Conservation (phyloP, 1,284 basidiomycete genomes). For the Ganoderma meredithae region DNA sequence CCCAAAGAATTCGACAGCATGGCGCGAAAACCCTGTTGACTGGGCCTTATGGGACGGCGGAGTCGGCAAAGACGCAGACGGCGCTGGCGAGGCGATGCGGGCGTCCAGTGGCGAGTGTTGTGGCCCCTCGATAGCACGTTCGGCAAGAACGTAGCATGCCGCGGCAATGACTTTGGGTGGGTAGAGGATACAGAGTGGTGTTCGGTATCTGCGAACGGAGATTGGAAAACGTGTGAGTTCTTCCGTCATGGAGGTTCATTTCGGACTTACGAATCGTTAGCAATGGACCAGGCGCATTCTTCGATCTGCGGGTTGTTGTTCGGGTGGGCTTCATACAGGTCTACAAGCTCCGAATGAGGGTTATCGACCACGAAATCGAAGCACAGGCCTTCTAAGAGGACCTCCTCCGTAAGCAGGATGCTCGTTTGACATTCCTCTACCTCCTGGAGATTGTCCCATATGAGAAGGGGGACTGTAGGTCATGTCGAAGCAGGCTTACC, state of each 20-base stretch:
- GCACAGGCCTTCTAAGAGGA: slow-evolving; percentile 86
- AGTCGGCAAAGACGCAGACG: slow-evolving; percentile 41
- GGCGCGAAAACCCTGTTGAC: slow-evolving; percentile 72
- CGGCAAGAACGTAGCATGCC: slow-evolving; percentile 77
- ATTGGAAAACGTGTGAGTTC: not conserved
- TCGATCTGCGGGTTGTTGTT: slow-evolving; percentile 57
- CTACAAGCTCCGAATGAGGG: slow-evolving; percentile 80
- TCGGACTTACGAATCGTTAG: slow-evolving; percentile 80
- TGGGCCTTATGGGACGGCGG: slow-evolving; percentile 78
- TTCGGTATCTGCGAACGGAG: slow-evolving; percentile 64
- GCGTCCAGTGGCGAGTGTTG: slow-evolving; percentile 76
- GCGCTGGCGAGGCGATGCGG: slow-evolving; percentile 48
- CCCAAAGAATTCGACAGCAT: slow-evolving; percentile 69
- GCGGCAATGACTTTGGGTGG: slow-evolving; percentile 72
- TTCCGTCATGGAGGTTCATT: not conserved
- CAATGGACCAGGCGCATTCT: slow-evolving; percentile 83
- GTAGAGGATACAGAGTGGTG: slow-evolving; percentile 76
- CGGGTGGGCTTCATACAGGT: slow-evolving; percentile 64
- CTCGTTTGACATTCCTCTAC: slow-evolving; percentile 76
- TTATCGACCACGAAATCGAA: slow-evolving; percentile 90
- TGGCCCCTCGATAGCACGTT: slow-evolving; percentile 72
- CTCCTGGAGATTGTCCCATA: slow-evolving; percentile 52
- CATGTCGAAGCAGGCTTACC: slow-evolving; percentile 43
- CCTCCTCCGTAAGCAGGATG: slow-evolving; percentile 85
- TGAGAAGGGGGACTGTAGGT: not conserved